Conservation (phyloP, 305 asterid species). For the Fraxinus albicans region DNA sequence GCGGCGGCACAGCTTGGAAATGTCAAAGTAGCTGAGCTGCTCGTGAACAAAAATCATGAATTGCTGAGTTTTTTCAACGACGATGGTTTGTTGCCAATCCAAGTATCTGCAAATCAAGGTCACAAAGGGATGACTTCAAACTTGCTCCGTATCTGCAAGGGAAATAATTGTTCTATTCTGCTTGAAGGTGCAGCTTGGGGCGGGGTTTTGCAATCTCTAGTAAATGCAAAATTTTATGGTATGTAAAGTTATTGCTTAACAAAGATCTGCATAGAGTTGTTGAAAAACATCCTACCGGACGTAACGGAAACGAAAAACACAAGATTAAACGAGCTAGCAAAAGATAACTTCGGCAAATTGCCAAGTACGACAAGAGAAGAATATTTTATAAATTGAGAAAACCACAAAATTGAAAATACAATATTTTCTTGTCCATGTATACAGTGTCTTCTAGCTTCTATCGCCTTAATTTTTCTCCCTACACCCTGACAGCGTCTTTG, state of each 20-base stretch:
- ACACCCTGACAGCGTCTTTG: too few species aligned
- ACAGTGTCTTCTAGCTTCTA: too few species aligned
- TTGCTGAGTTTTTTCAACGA: not conserved
- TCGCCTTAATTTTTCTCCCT: too few species aligned
- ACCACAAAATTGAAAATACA: too few species aligned
- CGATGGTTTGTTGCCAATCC: not conserved
- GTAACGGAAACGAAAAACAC: too few species aligned
- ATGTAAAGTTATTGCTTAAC: not conserved
- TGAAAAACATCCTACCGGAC: too few species aligned
- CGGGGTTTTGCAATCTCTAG: not conserved
- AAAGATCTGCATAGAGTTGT: too few species aligned
- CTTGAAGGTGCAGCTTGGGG: not conserved
- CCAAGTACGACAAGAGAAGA: too few species aligned
- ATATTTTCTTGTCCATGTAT: too few species aligned
- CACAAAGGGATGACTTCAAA: not conserved
- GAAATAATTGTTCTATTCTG: not conserved
- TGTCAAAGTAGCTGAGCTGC: not conserved
- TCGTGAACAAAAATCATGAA: not conserved
- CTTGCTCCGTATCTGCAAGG: not conserved
- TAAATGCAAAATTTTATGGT: not conserved
- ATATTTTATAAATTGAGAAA: too few species aligned
- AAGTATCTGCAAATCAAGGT: not conserved
- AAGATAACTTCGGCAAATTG: too few species aligned
- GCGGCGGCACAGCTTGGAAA: not conserved
- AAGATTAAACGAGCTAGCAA: too few species aligned